phyloP scores from a whole-genome alignment of 768 basidiomycete genomes.

The Suillus ampliporus region DNA sequence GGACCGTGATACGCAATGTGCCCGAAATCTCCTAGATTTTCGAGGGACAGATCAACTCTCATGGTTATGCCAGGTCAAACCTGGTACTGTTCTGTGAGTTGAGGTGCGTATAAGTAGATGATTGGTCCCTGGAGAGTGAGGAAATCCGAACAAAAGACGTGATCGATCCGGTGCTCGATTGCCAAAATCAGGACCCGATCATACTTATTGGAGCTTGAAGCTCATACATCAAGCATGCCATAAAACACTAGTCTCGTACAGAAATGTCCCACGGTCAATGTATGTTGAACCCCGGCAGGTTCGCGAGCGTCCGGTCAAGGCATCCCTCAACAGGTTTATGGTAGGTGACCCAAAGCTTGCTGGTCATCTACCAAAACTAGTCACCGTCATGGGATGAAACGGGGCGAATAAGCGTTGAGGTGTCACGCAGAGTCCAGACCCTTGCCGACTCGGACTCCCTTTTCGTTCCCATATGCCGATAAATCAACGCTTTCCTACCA shows the following conservation, averaged over 20 bases:
- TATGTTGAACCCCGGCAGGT: conserved; percentile 84
- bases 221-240: too few species aligned
- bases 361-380: conserved; percentile 59
- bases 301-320: conserved; percentile 75
- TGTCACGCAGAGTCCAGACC: conserved; percentile 77
- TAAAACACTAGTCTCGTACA: not conserved
- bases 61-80: too few species aligned
- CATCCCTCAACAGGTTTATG: conserved; percentile 75
- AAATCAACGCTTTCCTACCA: conserved; percentile 1
- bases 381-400: not conserved
- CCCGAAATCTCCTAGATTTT: too few species aligned
- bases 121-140: too few species aligned
- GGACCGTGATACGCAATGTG: too few species aligned
- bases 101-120: too few species aligned
- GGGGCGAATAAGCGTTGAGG: not conserved
- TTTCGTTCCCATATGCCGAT: conserved; percentile 77
- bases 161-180: too few species aligned
- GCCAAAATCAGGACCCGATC: too few species aligned
- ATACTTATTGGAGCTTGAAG: too few species aligned
- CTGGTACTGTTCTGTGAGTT: too few species aligned
- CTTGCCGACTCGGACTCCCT: conserved; percentile 82
- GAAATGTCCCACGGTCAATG: conserved; percentile 65
- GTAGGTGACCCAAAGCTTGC: conserved; percentile 72
- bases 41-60: too few species aligned
- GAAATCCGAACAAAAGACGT: too few species aligned